Base-by-base conservation (phyloP, 768 basidiomycete species). In the Termitomyces sp. region DNA sequence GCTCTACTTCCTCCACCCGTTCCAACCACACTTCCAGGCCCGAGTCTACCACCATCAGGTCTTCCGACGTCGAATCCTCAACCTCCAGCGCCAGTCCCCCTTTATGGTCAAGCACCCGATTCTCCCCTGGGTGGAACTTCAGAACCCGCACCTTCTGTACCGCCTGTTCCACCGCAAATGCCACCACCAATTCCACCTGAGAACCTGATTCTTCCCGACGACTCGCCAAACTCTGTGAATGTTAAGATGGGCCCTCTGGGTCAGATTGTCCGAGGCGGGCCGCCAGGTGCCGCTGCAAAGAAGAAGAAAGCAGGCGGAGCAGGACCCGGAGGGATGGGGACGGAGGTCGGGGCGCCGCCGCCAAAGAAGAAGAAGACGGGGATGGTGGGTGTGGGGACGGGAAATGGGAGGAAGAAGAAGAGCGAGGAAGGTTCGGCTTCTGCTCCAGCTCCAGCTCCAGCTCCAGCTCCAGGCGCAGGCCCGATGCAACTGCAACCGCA, bases 211-310 rank as follows among this genome's bases (percentile, higher is more conserved):
- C 74, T 92, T 4, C 77, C 79, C 9, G 91, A 93, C 74, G 91
- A 93, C 62, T 35, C 70, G 2, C 85, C 88, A 0, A 72, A 72
- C 35, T 64, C 79, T 11, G 67, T 74, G 3, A 88, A 89, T 61
- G 72, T 79, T 44, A 92, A 89, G 74, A 81, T 92, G 63, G 89
- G 89, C 0, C 91, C 91, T 0, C 71, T 91, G 17, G 91, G 91
- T 7, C 89, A 91, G 67, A 81, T 91, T 57, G 63, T 84, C 64
- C 81, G 83, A 65, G 73, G 76, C 1, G 77, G 75, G 2, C 63
- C 76, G 0, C 68, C 76, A 17, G 64, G 76, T 2, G 73, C 73
- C 1, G 55, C 73, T 11, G 70, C 80, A 68, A 92, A 91, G 80
- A 91, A 89, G 79, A 84, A 82, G 66, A 66, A 65, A 43, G 65